Evolutionary conservation across 2,329 filamentous ascomycete species (phyloP).

Genomic region (Trichoderma koningiopsis): DNA sequence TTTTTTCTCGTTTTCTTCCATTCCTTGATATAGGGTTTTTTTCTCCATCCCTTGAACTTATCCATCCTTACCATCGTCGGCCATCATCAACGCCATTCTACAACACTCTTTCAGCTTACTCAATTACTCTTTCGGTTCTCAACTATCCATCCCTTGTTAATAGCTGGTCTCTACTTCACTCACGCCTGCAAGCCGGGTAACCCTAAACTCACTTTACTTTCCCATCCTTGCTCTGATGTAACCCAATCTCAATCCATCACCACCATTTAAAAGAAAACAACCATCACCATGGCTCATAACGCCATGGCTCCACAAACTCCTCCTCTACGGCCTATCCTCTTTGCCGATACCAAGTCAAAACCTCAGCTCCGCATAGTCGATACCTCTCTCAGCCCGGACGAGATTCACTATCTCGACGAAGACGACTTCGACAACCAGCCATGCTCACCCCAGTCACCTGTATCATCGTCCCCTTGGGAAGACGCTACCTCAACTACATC

Average conservation of each 20-base stretch:
- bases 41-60: not conserved
- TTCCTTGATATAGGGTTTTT: not conserved
- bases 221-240: not conserved
- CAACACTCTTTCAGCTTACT: not conserved
- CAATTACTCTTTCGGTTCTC: not conserved
- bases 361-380: conserved; percentile 12
- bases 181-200: conserved; percentile 2
- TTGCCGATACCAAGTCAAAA: not conserved
- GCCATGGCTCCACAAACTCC: conserved; percentile 7
- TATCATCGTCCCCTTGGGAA: conserved; percentile 12
- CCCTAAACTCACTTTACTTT: not conserved
- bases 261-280: not conserved
- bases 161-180: not conserved
- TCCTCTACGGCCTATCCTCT: conserved; percentile 4
- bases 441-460: conserved; percentile 13
- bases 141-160: not conserved
- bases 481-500: conserved; percentile 3
- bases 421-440: conserved; percentile 6
- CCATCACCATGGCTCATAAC: conserved; percentile 7
- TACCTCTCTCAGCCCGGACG: conserved; percentile 9
- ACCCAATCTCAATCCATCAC: not conserved
- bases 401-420: not conserved
- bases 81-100: not conserved
- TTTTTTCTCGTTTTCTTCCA: not conserved
- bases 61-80: not conserved